Base-by-base conservation (phyloP, 2,329 filamentous ascomycete species). In the Colletotrichum sp. region DNA sequence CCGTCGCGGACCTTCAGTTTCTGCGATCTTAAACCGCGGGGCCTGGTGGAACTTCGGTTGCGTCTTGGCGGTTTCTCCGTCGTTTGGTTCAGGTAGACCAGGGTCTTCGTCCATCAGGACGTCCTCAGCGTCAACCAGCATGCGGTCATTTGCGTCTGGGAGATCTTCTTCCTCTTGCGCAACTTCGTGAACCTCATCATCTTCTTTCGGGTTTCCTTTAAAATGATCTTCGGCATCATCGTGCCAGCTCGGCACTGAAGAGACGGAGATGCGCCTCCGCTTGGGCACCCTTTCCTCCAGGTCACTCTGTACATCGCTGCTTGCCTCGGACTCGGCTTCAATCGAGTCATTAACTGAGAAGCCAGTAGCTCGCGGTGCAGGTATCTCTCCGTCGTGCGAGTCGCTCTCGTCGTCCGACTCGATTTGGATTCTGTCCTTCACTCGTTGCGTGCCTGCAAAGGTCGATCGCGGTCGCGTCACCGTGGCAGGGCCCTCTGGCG, bases 11-110 rank as follows among this genome's bases (percentile, higher is more conserved):
- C 36, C 21, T 39, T 81, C 82, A 1, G 71, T 28, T 30, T 84
- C 83, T 1, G 79, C 55, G 3, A 74, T 66, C 66, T 85, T 87
- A 80, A 87, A 87, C 26, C 85, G 85, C 12, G 86, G 86, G 4
- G 85, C 82, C 1, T 82, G 78, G 4, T 79, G 84, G 70, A 87
- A 87, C 0, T 83, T 83, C 4, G 86, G 86, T 64, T 87, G 85
- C 16, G 81, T 80, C 24, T 77, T 76, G 16, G 75, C 67, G 7
- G 28, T 16, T 24, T 59, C 74, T 30, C 21, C 55, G 18, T 21
- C 49, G 9, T 44, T 21, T 4, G 26, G 63, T 8, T 52, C 30
- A 8, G 63, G 60, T 2, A 70, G 18, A 4, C 4, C 18, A 24
- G 75, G 76, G 59, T 71, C 63, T 24, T 80, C 78, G 24, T 78